phyloP scores from a whole-genome alignment of 176 grass and related monocot genomes.

The Urochloa ruziziensis region DNA sequence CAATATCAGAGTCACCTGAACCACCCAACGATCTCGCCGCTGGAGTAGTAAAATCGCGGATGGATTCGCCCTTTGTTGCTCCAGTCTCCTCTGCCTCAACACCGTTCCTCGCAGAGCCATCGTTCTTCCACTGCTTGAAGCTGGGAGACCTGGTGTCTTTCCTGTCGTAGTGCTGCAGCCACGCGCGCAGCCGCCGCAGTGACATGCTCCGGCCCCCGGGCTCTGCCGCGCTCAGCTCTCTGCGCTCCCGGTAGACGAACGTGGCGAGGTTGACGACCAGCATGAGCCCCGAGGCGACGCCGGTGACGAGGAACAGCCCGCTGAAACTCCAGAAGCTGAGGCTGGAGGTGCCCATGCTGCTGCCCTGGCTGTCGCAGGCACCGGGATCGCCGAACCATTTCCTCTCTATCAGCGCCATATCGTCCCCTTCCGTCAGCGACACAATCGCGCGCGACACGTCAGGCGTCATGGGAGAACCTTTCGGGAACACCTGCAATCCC shows the following conservation, averaged over 20 bases:
- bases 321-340: constrained; percentile 56
- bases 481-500: too few species aligned
- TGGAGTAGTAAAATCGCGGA: too few species aligned
- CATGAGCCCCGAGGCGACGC: constrained; percentile 35
- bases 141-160: constrained; percentile 26
- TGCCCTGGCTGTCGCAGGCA: constrained; percentile 14
- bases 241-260: constrained; percentile 55
- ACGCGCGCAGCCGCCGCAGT: constrained; percentile 23
- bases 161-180: constrained; percentile 6
- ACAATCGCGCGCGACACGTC: constrained; percentile 62
- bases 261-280: constrained; percentile 36
- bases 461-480: constrained; percentile 42
- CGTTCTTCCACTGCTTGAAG: constrained; percentile 42
- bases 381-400: constrained; percentile 43
- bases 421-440: constrained; percentile 40
- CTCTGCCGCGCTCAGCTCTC: constrained; percentile 27
- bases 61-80: too few species aligned
- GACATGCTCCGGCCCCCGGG: neutral
- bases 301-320: constrained; percentile 67
- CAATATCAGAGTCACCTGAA: too few species aligned
- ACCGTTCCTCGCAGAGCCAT: too few species aligned
- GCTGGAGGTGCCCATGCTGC: neutral
- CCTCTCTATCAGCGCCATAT: constrained; percentile 50
- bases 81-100: too few species aligned
- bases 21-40: too few species aligned